Base-by-base conservation (phyloP, 768 basidiomycete species). In the Boletus subcaerulescens region DNA sequence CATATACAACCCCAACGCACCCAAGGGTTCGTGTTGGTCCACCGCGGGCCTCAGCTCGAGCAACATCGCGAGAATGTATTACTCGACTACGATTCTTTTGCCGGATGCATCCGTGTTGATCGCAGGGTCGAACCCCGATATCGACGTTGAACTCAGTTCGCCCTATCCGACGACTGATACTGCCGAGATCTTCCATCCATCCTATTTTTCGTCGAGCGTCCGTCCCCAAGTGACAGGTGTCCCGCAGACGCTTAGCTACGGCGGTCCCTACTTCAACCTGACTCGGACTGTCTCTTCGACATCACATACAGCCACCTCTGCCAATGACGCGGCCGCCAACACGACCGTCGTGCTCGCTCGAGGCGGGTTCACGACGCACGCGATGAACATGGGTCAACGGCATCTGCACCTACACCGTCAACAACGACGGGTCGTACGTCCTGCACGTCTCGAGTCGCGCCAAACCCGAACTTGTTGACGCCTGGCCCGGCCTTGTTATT, bases 51-150 rank as follows among this genome's bases (percentile, higher is more conserved):
- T 94, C 9, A 65, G 67, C 6, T 76, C 81, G 0, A 85, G 88
- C 0, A 76, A 60, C 15, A 86, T 94, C 55, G 77, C 93, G 43
- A 80, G 94, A 50, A 71, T 98, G 65, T 98, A 98, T 73, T 96
- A 98, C 73, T 96, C 93, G 1, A 82, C 83, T 0, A 93, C 93
- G 11, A 80, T 95, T n/a, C 81, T 98, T 24, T 82, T 98, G 15
- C 87, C 93, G 10, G 93, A 90, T 56, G 91, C 83, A 1, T 90
- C 89, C 3, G 86, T 98, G 36, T 70, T 97, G 46, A 81, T 96
- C 60, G 92, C 91, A 31, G 96, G 96, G 8, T 93, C 91, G 32
- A 98, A 98, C 74, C 94, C 95, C 1, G 95, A 95, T 65, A 77
- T 89, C 33, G 94, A 98, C 62, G 86, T 88, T 56, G 86, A 87